These are phyloP conservation scores for Macrophomina phaseolina DNA, from an alignment of 2,329 filamentous ascomycete species.

Conservation along the genomic window DNA sequence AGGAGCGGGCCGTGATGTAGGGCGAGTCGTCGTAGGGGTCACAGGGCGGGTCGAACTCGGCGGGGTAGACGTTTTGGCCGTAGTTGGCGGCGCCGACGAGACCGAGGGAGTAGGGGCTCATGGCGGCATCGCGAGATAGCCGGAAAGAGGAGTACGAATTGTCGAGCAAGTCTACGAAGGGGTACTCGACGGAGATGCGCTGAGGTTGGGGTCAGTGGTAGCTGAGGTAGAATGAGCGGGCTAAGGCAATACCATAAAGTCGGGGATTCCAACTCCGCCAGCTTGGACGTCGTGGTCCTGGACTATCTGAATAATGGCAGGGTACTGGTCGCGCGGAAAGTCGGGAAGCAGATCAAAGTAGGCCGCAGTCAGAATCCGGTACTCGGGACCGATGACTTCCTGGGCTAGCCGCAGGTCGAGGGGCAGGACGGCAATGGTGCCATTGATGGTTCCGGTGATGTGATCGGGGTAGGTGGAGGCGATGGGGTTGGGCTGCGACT, in stretches of 20 bases:
- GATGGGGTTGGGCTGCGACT: conserved; percentile 56
- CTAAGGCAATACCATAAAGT: conserved; percentile 54
- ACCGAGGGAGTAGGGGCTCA: conserved; percentile 53
- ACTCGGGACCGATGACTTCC: conserved; percentile 55
- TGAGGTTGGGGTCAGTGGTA: conserved; percentile 37
- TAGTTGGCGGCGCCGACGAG: conserved; percentile 54
- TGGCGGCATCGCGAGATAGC: conserved; percentile 56
- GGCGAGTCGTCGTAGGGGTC: conserved; percentile 51
- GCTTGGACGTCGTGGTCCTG: conserved; percentile 60
- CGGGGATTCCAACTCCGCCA: conserved; percentile 49
- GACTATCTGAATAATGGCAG: conserved; percentile 57
- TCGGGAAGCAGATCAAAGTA: conserved; percentile 55
- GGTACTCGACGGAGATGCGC: conserved; percentile 60
- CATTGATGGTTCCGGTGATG: conserved; percentile 61
- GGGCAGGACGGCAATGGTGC: conserved; percentile 59
- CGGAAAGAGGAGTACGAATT: conserved; percentile 60
- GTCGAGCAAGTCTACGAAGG: conserved; percentile 60
- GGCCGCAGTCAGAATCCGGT: conserved; percentile 57
- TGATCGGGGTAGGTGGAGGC: conserved; percentile 53
- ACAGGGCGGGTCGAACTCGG: conserved; percentile 55
- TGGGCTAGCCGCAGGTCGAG: conserved; percentile 56
- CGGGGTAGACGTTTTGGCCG: conserved; percentile 52
- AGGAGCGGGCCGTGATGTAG: conserved; percentile 31
- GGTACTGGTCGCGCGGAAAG: conserved; percentile 60
- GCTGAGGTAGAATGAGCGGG: neutral